These are phyloP conservation scores for Ambrosiella beaveri DNA, from an alignment of 2,329 filamentous ascomycete genomes.

Conservation along the genomic window DNA sequence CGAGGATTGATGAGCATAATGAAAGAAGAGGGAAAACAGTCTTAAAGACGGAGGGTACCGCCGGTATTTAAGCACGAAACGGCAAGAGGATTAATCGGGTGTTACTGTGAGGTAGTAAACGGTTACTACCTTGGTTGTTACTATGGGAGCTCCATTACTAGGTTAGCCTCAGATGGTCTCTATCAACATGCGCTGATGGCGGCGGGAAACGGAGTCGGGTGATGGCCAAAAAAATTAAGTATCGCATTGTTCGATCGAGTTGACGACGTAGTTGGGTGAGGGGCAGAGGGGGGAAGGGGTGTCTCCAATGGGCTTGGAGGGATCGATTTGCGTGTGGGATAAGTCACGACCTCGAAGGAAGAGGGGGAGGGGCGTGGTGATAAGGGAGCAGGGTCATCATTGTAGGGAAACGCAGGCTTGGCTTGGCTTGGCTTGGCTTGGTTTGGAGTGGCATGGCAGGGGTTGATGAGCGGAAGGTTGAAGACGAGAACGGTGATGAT, in stretches of 20 bases:
- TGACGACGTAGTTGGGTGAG: neutral
- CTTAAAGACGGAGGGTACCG: constrained; percentile 5
- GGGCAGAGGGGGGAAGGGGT: neutral
- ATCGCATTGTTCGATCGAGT: neutral
- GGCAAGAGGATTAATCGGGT: neutral
- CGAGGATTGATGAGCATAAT: constrained; percentile 6
- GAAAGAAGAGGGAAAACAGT: constrained; percentile 1
- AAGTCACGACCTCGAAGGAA: neutral
- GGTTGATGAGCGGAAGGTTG: too few species aligned
- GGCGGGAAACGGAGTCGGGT: neutral
- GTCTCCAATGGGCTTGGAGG: neutral
- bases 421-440: too few species aligned
- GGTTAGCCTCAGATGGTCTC: neutral
- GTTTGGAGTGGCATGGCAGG: too few species aligned
- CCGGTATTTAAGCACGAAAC: constrained; percentile 11
- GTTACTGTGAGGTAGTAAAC: neutral
- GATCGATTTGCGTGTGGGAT: neutral
- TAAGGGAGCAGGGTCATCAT: too few species aligned
- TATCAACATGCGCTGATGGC: neutral
- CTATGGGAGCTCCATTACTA: neutral
- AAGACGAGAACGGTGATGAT: too few species aligned
- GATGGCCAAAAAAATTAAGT: neutral
- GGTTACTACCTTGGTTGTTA: neutral
- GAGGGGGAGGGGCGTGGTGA: too few species aligned
- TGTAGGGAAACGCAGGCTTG: too few species aligned